Conservation (phyloP, 75 land plant genomes). For the Larix kaempferi region DNA sequence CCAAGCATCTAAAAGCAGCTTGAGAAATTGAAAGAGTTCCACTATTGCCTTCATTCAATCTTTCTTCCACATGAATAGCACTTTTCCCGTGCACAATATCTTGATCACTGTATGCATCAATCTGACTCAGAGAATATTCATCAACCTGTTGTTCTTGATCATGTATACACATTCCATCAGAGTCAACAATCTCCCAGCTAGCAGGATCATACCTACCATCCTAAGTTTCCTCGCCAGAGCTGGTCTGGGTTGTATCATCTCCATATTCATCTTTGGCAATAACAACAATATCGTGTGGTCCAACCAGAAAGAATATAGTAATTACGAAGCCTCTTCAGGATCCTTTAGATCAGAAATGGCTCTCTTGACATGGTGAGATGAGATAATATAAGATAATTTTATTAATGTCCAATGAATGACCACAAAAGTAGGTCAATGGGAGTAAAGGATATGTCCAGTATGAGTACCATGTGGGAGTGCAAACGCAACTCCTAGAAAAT, state of each 20-base stretch:
- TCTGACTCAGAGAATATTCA: slow-evolving; percentile 18
- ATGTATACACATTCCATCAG: slow-evolving; percentile 35
- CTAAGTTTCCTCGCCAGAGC: slow-evolving; percentile 36
- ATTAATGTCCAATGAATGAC: too few relatives aligned
- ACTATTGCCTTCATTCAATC: slow-evolving; percentile 20
- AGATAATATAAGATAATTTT: too few relatives aligned
- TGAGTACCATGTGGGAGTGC: too few relatives aligned
- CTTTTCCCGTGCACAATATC: background rate
- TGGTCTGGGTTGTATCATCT: slow-evolving; percentile 27
- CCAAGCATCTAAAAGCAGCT: slow-evolving; percentile 61
- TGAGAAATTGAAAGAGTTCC: slow-evolving; percentile 39
- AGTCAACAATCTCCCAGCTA: slow-evolving; percentile 93
- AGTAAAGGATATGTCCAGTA: too few relatives aligned
- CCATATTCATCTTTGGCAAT: slow-evolving; percentile 87
- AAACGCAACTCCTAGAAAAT: too few relatives aligned
- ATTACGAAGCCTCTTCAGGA: too few relatives aligned
- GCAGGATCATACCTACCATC: slow-evolving; percentile 62
- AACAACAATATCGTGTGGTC: slow-evolving; percentile 92
- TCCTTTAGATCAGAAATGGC: too few relatives aligned
- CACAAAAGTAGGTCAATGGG: too few relatives aligned
- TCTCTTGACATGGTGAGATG: too few relatives aligned
- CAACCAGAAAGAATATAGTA: slow-evolving; percentile 76
- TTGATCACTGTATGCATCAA: slow-evolving; percentile 1
- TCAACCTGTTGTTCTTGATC: slow-evolving; percentile 15
- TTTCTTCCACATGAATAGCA: slow-evolving; percentile 9